A percentile compares a stretch with the other conserved stretches of the same genome.
Conservation (phyloP, 2,329 filamentous ascomycete species). For the Exophiala xenobiotica region DNA sequence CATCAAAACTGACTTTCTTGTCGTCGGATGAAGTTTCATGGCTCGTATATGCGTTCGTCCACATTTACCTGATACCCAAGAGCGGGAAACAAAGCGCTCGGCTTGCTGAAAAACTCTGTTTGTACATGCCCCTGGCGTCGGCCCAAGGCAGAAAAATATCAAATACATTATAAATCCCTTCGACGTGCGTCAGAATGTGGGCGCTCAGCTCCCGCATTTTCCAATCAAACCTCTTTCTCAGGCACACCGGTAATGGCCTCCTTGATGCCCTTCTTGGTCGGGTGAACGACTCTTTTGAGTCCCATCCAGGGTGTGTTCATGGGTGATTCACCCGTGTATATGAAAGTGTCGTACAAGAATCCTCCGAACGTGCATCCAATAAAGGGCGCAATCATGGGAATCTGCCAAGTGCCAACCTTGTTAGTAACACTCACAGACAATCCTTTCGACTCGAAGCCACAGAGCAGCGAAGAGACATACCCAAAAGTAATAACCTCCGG, state of each 20-base stretch:
- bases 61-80: conserved; percentile 1
- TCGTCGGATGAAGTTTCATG: no score
- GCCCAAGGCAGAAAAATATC: not conserved
- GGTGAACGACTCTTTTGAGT: conserved; percentile 48
- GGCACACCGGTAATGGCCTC: conserved; percentile 25
- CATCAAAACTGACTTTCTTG: no score
- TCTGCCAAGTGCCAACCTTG: conserved; percentile 39
- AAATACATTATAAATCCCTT: not conserved
- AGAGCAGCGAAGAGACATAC: conserved; percentile 35
- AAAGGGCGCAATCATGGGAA: conserved; percentile 67
- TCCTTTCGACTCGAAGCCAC: conserved; percentile 1
- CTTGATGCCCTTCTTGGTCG: conserved; percentile 22
- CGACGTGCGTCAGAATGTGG: no score
- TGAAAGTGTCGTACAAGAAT: conserved; percentile 60
- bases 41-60: no score
- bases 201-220: no score
- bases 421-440: no score
- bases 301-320: conserved; percentile 64
- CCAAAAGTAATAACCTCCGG: conserved; percentile 66
- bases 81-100: no score
- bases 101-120: no score
- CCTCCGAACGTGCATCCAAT: conserved; percentile 59
- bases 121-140: not conserved
- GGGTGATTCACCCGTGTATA: conserved; percentile 64
- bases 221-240: conserved; percentile 25